phyloP scores from a whole-genome alignment of 176 grass and related monocot genomes.

The Triticum dicoccoides region DNA sequence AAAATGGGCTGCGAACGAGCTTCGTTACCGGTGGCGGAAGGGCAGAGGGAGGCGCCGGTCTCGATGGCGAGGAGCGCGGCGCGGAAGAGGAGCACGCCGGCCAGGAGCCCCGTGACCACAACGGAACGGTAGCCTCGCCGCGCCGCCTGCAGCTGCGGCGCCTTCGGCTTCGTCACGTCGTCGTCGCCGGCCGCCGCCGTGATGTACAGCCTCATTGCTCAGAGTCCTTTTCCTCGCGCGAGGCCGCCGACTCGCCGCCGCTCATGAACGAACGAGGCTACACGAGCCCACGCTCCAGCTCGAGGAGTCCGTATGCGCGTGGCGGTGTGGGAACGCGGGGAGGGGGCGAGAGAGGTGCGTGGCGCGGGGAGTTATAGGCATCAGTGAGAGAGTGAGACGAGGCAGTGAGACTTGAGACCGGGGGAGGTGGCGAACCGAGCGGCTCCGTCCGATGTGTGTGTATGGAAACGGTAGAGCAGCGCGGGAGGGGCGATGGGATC shows the following conservation, averaged over 20 bases:
- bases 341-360: background rate
- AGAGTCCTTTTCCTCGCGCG: background rate
- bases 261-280: background rate
- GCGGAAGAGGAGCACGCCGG: constrained; percentile 73
- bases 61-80: constrained; percentile 77
- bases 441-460: background rate
- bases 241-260: background rate
- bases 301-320: background rate
- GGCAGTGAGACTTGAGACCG: background rate
- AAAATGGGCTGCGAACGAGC: too few relatives aligned
- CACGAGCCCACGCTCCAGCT: background rate
- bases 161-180: constrained; percentile 31
- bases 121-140: constrained; percentile 47
- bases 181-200: background rate
- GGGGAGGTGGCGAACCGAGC: background rate
- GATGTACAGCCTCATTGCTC: constrained; percentile 61
- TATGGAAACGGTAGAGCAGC: background rate
- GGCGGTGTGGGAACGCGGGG: background rate
- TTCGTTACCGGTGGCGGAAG: constrained; percentile 39
- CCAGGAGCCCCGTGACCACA: constrained; percentile 58
- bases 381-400: background rate
- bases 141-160: constrained; percentile 2
- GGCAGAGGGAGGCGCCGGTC: constrained; percentile 70
- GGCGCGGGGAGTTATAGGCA: constrained; percentile 1
- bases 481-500: background rate